Evolutionary conservation across 169 alveolate genomes (phyloP).

Genomic region (Perkinsus marinus): DNA sequence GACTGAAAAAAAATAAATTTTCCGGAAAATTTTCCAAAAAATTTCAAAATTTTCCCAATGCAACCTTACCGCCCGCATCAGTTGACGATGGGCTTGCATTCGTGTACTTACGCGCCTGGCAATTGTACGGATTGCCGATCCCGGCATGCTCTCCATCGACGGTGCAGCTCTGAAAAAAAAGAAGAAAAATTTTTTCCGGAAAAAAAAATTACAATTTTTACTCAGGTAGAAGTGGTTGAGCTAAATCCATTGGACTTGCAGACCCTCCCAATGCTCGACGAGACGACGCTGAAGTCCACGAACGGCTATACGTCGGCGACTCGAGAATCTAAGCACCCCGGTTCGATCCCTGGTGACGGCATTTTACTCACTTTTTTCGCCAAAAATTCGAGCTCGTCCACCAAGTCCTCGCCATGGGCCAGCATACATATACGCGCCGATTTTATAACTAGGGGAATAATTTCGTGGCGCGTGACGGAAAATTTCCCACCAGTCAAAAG

Average conservation of each 20-base stretch:
- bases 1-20: neutral
- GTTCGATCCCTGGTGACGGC: neutral
- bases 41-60: neutral
- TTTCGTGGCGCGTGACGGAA: neutral
- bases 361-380: neutral
- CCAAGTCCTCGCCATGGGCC: neutral
- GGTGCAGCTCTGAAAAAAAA: neutral
- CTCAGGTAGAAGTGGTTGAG: neutral
- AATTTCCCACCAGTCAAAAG: neutral
- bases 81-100: neutral
- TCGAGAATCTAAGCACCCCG: neutral
- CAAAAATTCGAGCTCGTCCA: neutral
- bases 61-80: neutral
- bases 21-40: neutral
- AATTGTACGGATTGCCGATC: neutral
- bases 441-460: neutral
- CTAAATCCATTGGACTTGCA: neutral
- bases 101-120: neutral
- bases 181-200: neutral
- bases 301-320: neutral
- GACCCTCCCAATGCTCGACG: neutral
- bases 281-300: neutral
- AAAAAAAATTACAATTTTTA: neutral
- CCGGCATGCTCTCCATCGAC: neutral
- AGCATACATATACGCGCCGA: neutral